Conservation (phyloP, 1,139 yeast genomes). For the Citeromyces siamensis region DNA sequence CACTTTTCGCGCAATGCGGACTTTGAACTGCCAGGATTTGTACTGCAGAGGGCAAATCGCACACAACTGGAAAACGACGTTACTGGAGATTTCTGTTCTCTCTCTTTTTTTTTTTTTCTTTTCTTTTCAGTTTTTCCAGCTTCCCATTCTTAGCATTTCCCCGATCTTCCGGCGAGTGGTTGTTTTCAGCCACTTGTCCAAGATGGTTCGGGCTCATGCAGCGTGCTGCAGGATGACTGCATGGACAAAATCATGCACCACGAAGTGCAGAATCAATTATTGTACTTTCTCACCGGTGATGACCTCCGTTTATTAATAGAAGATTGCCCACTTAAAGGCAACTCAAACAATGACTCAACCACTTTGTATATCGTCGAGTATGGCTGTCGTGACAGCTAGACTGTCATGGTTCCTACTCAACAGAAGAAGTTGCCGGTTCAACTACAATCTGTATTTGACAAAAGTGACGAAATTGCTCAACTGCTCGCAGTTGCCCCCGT, state of each 20-base stretch:
- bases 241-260: neutral
- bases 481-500: slow-evolving; percentile 4
- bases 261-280: neutral
- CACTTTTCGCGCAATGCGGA: slow-evolving; percentile 3
- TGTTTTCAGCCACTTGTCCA: too few species aligned
- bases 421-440: neutral
- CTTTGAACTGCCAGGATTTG: slow-evolving; percentile 3
- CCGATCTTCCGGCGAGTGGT: too few species aligned
- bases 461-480: neutral
- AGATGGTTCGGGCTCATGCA: too few species aligned
- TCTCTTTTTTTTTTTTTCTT: neutral
- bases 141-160: neutral
- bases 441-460: neutral
- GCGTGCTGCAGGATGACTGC: slow-evolving; percentile 2
- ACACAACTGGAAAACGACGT: neutral
- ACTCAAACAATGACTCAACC: slow-evolving; percentile 2
- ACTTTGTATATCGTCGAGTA: neutral
- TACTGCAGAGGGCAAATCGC: neutral
- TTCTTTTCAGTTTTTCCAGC: neutral
- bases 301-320: slow-evolving; percentile 2
- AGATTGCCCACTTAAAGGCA: neutral
- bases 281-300: neutral
- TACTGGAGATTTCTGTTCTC: neutral
- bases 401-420: slow-evolving; percentile 2
- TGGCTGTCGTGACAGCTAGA: neutral